Percentiles rank a stretch among this genome's conserved stretches.
Evolutionary conservation across 163 green algal genomes (phyloP).

Genomic region (Chlorella variabilis): DNA sequence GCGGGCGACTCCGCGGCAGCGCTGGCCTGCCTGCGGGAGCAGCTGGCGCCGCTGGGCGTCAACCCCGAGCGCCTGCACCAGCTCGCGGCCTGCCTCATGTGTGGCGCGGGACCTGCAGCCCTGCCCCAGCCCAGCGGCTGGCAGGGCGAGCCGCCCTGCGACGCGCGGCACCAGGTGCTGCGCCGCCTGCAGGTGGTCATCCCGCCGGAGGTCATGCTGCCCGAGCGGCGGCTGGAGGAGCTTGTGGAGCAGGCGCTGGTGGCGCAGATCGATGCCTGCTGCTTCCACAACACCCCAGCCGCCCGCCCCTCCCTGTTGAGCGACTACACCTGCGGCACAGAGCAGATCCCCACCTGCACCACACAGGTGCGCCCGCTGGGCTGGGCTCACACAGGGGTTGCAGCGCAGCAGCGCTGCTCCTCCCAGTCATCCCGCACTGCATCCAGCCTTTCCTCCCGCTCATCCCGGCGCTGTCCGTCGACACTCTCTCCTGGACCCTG

Average conservation of each 20-base stretch:
- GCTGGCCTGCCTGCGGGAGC: conserved; percentile 64
- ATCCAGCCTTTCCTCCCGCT: neutral
- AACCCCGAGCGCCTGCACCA: conserved; percentile 66
- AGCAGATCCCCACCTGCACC: conserved; percentile 66
- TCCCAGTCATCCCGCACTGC: neutral
- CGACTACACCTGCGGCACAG: conserved; percentile 73
- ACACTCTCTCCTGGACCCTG: neutral
- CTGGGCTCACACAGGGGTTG: no score
- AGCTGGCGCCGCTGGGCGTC: conserved; percentile 77
- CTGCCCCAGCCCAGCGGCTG: neutral
- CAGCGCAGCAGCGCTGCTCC: neutral
- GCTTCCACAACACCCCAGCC: conserved; percentile 70
- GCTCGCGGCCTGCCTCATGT: conserved; percentile 58
- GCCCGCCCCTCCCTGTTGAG: conserved; percentile 59
- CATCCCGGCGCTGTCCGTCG: neutral
- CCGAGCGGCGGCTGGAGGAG: conserved; percentile 75
- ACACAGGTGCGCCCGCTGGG: conserved; percentile 50
- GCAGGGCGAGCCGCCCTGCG: conserved; percentile 15
- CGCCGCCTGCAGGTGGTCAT: conserved; percentile 56
- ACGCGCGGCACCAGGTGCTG: conserved; percentile 18
- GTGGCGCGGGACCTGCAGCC: conserved; percentile 56
- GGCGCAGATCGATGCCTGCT: conserved; percentile 63
- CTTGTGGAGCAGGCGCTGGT: conserved; percentile 83
- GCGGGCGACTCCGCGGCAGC: conserved; percentile 47
- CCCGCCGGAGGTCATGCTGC: conserved; percentile 74